Evolutionary conservation across 2,329 filamentous ascomycete species (phyloP).

Genomic region (Didymellaceae sp.): DNA sequence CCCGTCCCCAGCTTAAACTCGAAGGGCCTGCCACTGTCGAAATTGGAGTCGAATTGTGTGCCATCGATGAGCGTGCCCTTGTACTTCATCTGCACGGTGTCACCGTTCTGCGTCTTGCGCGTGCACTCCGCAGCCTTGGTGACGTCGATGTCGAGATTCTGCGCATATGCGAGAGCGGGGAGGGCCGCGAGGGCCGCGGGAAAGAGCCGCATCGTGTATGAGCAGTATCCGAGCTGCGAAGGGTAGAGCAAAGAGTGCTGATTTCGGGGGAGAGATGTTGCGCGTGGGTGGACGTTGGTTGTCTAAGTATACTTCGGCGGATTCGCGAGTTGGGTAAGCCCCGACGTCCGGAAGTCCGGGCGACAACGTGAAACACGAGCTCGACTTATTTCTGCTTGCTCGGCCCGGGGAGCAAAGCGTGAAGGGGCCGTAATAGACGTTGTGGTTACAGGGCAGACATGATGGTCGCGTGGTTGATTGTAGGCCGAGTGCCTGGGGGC

Average conservation of each 20-base stretch:
- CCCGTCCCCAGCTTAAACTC: slow-evolving; percentile 79
- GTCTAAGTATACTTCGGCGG: slow-evolving; percentile 12
- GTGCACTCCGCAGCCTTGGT: slow-evolving; percentile 52
- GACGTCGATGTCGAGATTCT: slow-evolving; percentile 51
- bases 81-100: slow-evolving; percentile 58
- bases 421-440: too few relatives aligned
- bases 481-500: too few relatives aligned
- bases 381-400: not conserved
- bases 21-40: slow-evolving; percentile 78
- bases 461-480: too few relatives aligned
- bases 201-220: slow-evolving; percentile 41
- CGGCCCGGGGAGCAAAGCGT: too few relatives aligned
- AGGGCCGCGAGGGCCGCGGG: slow-evolving; percentile 29
- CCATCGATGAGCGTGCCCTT: slow-evolving; percentile 65
- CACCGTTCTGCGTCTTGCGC: slow-evolving; percentile 54
- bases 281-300: slow-evolving; percentile 3
- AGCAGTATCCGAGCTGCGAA: too few relatives aligned
- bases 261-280: not conserved
- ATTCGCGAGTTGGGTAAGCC: slow-evolving; percentile 3
- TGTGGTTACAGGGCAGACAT: too few relatives aligned
- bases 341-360: slow-evolving; percentile 10
- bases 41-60: slow-evolving; percentile 82
- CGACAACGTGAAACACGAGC: slow-evolving; percentile 12
- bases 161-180: slow-evolving; percentile 32
- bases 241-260: not conserved